Evolutionary conservation across 2,329 filamentous ascomycete species (phyloP).

Genomic region (Fusarium nurragi): DNA sequence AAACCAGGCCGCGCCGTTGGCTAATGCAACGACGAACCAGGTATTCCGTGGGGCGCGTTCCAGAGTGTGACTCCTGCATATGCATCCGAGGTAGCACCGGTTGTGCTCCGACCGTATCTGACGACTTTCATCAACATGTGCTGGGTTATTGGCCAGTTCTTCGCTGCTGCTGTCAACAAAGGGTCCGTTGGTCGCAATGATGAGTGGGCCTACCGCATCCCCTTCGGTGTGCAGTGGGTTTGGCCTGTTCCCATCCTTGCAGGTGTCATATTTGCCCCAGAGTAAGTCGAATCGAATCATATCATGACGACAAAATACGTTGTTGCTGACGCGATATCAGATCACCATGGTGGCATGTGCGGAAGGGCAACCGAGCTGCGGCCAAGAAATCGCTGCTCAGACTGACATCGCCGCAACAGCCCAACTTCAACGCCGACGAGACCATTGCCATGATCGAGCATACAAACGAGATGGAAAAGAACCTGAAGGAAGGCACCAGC

Average conservation of each 20-base stretch:
- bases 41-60: conserved; percentile 64
- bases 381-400: conserved; percentile 55
- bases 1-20: neutral
- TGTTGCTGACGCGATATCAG: conserved; percentile 35
- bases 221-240: conserved; percentile 63
- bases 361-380: conserved; percentile 53
- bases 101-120: conserved; percentile 60
- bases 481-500: conserved; percentile 53
- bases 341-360: conserved; percentile 62
- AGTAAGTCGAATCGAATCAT: conserved; percentile 45
- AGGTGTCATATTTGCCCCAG: conserved; percentile 58
- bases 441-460: conserved; percentile 64
- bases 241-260: conserved; percentile 60
- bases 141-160: conserved; percentile 66
- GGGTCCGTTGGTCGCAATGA: conserved; percentile 52
- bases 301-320: rapidly evolving
- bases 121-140: conserved; percentile 67
- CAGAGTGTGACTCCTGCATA: conserved; percentile 63
- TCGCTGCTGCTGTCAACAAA: conserved; percentile 58
- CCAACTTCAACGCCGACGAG: conserved; percentile 56
- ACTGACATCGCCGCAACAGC: conserved; percentile 52
- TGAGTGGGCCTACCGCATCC: conserved; percentile 61
- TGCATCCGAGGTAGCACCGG: conserved; percentile 62
- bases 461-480: conserved; percentile 61
- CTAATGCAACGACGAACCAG: conserved; percentile 43